Percentiles rank a stretch among this genome's conserved stretches.
Evolutionary conservation across 257 asterid genomes (phyloP).

Genomic region (Prunella vulgaris): DNA sequence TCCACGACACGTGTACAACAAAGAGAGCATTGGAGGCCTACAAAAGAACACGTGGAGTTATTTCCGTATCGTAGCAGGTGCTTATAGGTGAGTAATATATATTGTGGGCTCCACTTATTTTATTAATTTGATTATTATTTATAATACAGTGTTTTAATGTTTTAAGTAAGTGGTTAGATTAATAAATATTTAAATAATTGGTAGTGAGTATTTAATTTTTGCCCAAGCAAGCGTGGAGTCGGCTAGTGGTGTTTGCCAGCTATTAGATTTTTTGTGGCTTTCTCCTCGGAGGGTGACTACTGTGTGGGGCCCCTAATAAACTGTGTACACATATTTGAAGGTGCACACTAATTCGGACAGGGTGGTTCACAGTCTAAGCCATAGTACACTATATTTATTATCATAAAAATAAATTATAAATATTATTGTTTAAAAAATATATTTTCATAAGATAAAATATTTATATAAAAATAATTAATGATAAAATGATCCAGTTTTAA

Average conservation of each 20-base stretch:
- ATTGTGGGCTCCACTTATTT: constrained; percentile 6
- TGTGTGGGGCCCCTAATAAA: too few relatives aligned
- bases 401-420: too few relatives aligned
- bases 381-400: too few relatives aligned
- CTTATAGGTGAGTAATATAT: not conserved
- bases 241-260: not conserved
- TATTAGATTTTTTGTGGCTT: not conserved
- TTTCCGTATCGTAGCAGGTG: constrained; percentile 4
- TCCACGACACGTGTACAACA: constrained; percentile 14
- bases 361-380: too few relatives aligned
- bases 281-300: not conserved
- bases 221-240: not conserved
- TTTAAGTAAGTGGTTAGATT: constrained; percentile 13
- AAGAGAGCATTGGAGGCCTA: not conserved
- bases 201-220: too few relatives aligned
- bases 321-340: too few relatives aligned
- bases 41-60: constrained; percentile 11
- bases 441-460: too few relatives aligned
- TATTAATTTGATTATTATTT: not conserved
- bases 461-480: too few relatives aligned
- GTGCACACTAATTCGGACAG: too few relatives aligned
- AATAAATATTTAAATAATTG: not conserved
- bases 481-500: too few relatives aligned
- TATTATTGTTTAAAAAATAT: too few relatives aligned
- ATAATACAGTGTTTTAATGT: not conserved